Evolutionary conservation across 495 filamentous ascomycete species (phyloP).

Genomic region (Aspergillus homomorphus): DNA sequence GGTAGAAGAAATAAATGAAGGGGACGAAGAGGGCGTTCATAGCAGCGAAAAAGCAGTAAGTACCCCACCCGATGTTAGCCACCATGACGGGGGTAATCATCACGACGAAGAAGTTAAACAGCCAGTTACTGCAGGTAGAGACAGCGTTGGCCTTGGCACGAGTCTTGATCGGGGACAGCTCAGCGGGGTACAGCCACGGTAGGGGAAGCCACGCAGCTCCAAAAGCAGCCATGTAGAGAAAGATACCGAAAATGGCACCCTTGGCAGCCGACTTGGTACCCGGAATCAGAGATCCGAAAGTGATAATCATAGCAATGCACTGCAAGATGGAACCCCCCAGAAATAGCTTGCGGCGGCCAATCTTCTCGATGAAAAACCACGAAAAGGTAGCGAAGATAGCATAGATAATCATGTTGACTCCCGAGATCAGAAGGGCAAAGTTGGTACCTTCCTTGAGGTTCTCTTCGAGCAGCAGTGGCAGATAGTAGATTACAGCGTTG

Average conservation of each 20-base stretch:
- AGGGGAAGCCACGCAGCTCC: conserved; percentile 67
- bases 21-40: conserved; percentile 71
- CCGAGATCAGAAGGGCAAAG: conserved; percentile 70
- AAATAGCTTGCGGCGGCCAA: conserved; percentile 73
- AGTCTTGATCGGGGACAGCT: conserved; percentile 73
- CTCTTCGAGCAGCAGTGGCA: conserved; percentile 70
- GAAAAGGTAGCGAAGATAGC: conserved; percentile 72
- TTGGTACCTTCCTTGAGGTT: conserved; percentile 60
- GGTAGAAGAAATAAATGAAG: conserved; percentile 73
- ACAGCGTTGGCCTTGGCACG: conserved; percentile 73
- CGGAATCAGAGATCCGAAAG: conserved; percentile 69
- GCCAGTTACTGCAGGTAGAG: conserved; percentile 74
- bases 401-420: conserved; percentile 83
- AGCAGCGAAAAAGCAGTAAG: conserved; percentile 74
- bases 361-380: conserved; percentile 81
- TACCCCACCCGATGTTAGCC: conserved; percentile 64
- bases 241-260: conserved; percentile 73
- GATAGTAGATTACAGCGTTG: conserved; percentile 87
- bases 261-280: conserved; percentile 51
- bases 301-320: conserved; percentile 67
- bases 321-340: conserved; percentile 69
- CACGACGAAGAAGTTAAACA: conserved; percentile 78
- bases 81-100: conserved; percentile 80
- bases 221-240: conserved; percentile 75
- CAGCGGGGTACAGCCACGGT: conserved; percentile 60